Percentiles rank a stretch among this genome's conserved stretches.
These are phyloP conservation scores for Uronychia setigera DNA, from an alignment of 73 alveolate species.

Conservation along the genomic window DNA sequence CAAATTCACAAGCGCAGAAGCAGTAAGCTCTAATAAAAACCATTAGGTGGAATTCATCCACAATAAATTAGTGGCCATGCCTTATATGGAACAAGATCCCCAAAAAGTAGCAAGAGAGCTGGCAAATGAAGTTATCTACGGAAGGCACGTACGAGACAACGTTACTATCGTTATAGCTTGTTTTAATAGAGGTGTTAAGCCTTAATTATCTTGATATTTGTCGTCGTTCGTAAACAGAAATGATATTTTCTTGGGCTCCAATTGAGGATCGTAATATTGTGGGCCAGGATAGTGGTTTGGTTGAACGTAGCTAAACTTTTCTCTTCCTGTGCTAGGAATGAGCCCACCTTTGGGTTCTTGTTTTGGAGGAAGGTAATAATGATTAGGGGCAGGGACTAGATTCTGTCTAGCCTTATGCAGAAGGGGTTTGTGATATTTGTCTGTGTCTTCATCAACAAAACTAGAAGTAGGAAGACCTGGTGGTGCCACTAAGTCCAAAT, in stretches of 20 bases:
- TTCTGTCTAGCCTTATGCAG: background rate
- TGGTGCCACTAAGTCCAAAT: background rate
- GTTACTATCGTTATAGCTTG: constrained; percentile 40
- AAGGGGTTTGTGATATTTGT: background rate
- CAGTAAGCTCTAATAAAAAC: background rate
- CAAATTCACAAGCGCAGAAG: constrained; percentile 50
- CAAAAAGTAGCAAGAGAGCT: constrained; percentile 43
- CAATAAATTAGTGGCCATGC: constrained; percentile 9
- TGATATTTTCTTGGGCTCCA: background rate
- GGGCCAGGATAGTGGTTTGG: constrained; percentile 1
- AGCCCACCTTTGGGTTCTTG: background rate
- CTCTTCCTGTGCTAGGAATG: background rate
- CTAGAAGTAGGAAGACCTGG: background rate
- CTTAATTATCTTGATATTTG: background rate
- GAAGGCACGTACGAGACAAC: constrained; percentile 36
- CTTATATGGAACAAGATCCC: constrained; percentile 31
- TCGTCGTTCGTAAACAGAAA: background rate
- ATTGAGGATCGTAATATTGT: background rate
- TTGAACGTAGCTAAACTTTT: background rate
- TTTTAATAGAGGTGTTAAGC: constrained; percentile 38
- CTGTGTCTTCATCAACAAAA: background rate
- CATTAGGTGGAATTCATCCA: constrained; percentile 16
- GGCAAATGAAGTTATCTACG: constrained; percentile 33
- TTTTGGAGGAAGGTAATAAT: background rate
- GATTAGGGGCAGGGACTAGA: background rate